Evolutionary conservation across 805 yeast species (phyloP), one percentile per base, ranked within the genome.

Genomic region (Sungouiella thailandica): DNA sequence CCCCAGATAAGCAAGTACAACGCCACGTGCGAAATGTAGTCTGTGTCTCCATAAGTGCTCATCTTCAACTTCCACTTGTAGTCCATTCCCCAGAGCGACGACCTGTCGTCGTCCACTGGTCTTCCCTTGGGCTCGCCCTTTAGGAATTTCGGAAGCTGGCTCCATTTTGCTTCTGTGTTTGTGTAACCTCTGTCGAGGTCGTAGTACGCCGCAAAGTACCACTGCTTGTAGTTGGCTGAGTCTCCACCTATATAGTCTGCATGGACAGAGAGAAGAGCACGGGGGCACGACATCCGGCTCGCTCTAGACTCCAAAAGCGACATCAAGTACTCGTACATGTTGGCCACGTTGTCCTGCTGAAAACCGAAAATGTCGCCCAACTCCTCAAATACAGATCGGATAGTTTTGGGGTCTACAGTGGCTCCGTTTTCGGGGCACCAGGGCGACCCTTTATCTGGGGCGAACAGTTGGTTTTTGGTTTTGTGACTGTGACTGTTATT

Each of bases 221-320:
- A 90, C 58, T 84, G 87, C 51, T 81, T 75, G 59, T 80, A 90
- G 59, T 90, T 90, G 3, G 97, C 75, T 39, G 79, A 68, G 31
- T 80, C 85, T 12, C 97, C 97, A 0, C 96, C 97, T 41, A 90
- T 86, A 58, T 90, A 90, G 41, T 89, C 95, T 1, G 87, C 80
- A 59, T 90, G 97, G 22, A 90, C 60, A 0, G 90, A 75, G 2
- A 78, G 52, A 36, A 90, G 63, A 0, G 97, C 97, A 37, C 63
- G 71, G 23, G 65, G 57, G 3, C 95, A 83, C 2, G 79, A 58
- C 72, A 81, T 76, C 40, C 97, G 73, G 40, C 94, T 76, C 0
- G 95, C 74, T 39, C 96, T 74, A 6, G 97, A 89, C 49, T 90
- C 96, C 38, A 90, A 65, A 53, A 84, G 83, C 5, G 72, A 64